Evolutionary conservation across 306 rosid species (phyloP), one percentile per base, ranked within the genome.

Genomic region (Myrica gale): DNA sequence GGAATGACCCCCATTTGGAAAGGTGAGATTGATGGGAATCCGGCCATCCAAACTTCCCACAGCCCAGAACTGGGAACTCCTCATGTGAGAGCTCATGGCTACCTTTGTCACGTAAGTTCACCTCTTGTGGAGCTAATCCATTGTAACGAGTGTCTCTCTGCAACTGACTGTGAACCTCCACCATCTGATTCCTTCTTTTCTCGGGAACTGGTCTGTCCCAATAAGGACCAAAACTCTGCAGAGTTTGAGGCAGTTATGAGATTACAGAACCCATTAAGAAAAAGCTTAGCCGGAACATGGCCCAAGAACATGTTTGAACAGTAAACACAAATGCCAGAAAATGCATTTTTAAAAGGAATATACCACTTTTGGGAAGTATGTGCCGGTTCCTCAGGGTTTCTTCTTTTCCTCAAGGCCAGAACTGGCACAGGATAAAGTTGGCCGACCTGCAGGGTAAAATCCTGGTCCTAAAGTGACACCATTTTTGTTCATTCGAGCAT

Each of bases 361-460:
- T 88, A 92, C 93, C 92, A 82, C 54, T 41, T 84, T 90, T 26
- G 96, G 96, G 87, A 90, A 87, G 89, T 87, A 90, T 41, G 94
- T 90, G 56, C 92, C 96, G 0, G 89, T 89, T 86, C 94, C 96
- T 73, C 87, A 87, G 16, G 83, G 85, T 82, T 77, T 90, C 78
- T 26, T 26, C 32, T 26, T 26, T 26, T 26, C 32, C 32, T 89
- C 94, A 46, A 82, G 41, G 44, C 80, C 85, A 21, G 76, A 88
- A 39, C 84, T 62, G 54, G 84, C 69, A 72, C 77, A 50, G 10
- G 78, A 85, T 56, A 82, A 76, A 68, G 83, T 73, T 56, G 83
- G 74, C 74, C 76, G 81, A 87, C 87, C 87, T 10, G 82, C 82
- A 10, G 79, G 74, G 78, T 83, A 86, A 32, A 71, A 73, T 60